phyloP scores from a whole-genome alignment of 1,139 yeast genomes.

The Debaryomycetaceae sp. region DNA sequence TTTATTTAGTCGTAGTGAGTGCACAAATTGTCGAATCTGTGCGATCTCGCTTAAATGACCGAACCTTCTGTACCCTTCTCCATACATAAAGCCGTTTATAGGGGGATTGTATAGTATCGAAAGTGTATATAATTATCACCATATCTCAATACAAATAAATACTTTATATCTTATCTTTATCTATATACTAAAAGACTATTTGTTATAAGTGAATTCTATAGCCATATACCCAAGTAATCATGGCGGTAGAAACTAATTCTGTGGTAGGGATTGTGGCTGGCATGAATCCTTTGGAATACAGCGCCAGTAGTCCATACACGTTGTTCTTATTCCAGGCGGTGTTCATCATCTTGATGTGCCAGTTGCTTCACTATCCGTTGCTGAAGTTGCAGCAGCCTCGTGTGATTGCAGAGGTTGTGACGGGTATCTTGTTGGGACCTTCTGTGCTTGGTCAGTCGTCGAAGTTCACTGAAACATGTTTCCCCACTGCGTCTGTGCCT shows the following conservation, averaged over 20 bases:
- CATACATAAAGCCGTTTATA: too few relatives aligned
- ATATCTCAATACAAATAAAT: too few relatives aligned
- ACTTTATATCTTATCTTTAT: too few relatives aligned
- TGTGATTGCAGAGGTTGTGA: conserved; percentile 74
- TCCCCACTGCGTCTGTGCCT: conserved; percentile 60
- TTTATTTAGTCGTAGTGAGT: too few relatives aligned
- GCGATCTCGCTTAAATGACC: too few relatives aligned
- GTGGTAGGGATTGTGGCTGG: conserved; percentile 73
- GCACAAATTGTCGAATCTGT: too few relatives aligned
- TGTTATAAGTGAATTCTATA: too few relatives aligned
- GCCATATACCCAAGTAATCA: too few relatives aligned
- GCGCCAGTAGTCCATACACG: conserved; percentile 54
- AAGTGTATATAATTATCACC: neutral
- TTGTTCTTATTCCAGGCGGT: conserved; percentile 60
- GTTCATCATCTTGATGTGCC: conserved; percentile 52
- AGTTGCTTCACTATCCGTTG: conserved; percentile 56
- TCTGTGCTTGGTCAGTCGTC: conserved; percentile 69
- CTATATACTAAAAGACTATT: too few relatives aligned
- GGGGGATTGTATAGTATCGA: too few relatives aligned
- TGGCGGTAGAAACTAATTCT: conserved; percentile 26
- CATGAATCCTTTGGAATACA: conserved; percentile 60
- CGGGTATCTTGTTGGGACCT: conserved; percentile 73
- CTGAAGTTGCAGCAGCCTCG: conserved; percentile 64
- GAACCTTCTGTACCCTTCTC: too few relatives aligned
- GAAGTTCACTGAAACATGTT: conserved; percentile 57